Conservation (phyloP, 1,139 yeast species). For the Scheffersomyces cryptocercus region DNA sequence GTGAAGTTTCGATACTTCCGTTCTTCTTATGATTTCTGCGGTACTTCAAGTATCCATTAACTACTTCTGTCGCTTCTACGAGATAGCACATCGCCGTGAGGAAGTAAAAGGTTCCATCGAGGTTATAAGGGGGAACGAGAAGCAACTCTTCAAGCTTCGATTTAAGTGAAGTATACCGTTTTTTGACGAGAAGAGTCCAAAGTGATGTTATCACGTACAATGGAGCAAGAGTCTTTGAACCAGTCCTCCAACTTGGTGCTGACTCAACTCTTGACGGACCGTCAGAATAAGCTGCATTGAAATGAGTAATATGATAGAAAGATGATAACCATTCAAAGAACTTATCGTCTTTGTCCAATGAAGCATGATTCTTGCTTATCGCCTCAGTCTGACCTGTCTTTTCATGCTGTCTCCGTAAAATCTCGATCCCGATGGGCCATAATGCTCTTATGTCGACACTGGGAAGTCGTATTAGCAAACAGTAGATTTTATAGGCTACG, state of each 20-base stretch:
- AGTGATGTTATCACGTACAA: slow-evolving; percentile 35
- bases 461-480: slow-evolving; percentile 48
- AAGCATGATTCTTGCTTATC: neutral
- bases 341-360: slow-evolving; percentile 22
- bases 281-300: slow-evolving; percentile 8
- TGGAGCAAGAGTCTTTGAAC: slow-evolving; percentile 38
- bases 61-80: slow-evolving; percentile 15
- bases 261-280: slow-evolving; percentile 12
- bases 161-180: slow-evolving; percentile 25
- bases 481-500: slow-evolving; percentile 52
- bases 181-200: slow-evolving; percentile 34
- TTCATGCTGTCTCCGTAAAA: slow-evolving; percentile 19
- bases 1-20: neutral
- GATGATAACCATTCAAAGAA: slow-evolving; percentile 40
- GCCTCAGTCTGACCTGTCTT: slow-evolving; percentile 1
- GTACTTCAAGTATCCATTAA: slow-evolving; percentile 4
- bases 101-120: slow-evolving; percentile 44
- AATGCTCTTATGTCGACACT: slow-evolving; percentile 51
- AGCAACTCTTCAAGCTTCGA: slow-evolving; percentile 40
- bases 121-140: slow-evolving; percentile 46
- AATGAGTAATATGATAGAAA: slow-evolving; percentile 18
- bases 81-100: slow-evolving; percentile 32
- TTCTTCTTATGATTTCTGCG: neutral
- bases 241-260: slow-evolving; percentile 45
- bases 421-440: slow-evolving; percentile 61